Conservation (phyloP, 345 rosid species). For the Citrus glauca region DNA sequence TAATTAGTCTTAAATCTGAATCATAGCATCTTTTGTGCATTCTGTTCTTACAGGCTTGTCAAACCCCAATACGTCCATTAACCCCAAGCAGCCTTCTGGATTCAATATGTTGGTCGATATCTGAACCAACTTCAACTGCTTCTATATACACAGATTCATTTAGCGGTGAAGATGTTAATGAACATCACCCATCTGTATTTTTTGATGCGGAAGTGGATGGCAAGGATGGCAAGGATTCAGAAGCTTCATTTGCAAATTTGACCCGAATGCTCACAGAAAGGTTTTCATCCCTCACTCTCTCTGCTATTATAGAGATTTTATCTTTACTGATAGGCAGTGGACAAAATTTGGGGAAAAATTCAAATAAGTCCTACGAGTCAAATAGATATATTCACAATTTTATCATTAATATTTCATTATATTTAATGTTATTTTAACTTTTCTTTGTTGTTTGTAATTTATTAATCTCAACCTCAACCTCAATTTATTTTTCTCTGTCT, state of each 20-base stretch:
- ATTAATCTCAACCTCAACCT: no score
- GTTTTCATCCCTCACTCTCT: slow-evolving; percentile 29
- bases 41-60: slow-evolving; percentile 65
- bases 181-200: slow-evolving; percentile 39
- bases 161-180: slow-evolving; percentile 45
- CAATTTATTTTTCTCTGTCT: no score
- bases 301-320: neutral
- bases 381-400: no score
- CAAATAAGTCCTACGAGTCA: no score
- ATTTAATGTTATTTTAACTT: no score
- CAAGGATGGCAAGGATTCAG: slow-evolving; percentile 68
- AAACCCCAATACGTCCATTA: slow-evolving; percentile 72
- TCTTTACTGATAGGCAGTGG: neutral
- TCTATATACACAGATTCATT: slow-evolving; percentile 68
- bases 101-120: slow-evolving; percentile 88
- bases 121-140: slow-evolving; percentile 79
- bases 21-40: slow-evolving; percentile 5
- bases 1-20: neutral
- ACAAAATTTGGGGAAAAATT: no score
- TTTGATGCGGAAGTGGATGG: slow-evolving; percentile 51
- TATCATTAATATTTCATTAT: no score
- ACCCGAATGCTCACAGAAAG: slow-evolving; percentile 80
- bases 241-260: slow-evolving; percentile 68
- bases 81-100: slow-evolving; percentile 83
- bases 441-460: no score